Conservation (phyloP, 768 basidiomycete species). For the Pluteus cervinus region DNA sequence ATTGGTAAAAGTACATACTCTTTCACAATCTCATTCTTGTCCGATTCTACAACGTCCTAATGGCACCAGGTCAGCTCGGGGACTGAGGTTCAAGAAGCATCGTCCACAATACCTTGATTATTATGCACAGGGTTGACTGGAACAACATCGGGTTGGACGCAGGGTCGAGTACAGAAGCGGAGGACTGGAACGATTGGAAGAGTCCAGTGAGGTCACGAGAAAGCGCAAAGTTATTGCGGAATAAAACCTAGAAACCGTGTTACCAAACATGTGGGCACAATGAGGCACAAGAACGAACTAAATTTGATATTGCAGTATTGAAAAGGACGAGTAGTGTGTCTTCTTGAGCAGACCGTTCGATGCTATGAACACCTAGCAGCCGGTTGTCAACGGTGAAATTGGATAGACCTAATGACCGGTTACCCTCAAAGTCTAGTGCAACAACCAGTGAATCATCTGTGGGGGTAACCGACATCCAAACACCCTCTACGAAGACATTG, state of each 20-base stretch:
- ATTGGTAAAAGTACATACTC: slow-evolving; percentile 38
- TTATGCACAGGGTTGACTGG: slow-evolving; percentile 52
- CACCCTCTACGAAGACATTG: slow-evolving; percentile 33
- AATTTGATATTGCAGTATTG: slow-evolving; percentile 60
- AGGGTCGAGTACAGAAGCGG: slow-evolving; percentile 53
- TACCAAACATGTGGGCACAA: background rate
- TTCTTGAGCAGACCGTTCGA: slow-evolving; percentile 58
- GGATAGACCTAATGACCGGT: background rate
- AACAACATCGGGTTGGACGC: slow-evolving; percentile 52
- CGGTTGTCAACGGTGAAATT: background rate
- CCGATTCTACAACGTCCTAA: slow-evolving; percentile 60
- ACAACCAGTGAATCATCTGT: slow-evolving; percentile 49
- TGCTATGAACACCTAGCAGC: slow-evolving; percentile 61
- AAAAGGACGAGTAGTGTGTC: slow-evolving; percentile 59
- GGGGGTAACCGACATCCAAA: slow-evolving; percentile 65
- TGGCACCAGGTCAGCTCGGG: background rate
- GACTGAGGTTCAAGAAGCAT: background rate
- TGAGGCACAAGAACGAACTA: slow-evolving; percentile 28
- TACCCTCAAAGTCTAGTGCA: slow-evolving; percentile 61
- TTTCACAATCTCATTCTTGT: slow-evolving; percentile 49
- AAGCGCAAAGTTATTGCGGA: slow-evolving; percentile 61
- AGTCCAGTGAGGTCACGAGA: slow-evolving; percentile 54
- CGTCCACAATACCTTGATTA: slow-evolving; percentile 45
- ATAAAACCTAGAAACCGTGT: too few relatives aligned
- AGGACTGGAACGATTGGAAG: slow-evolving; percentile 57